Percentiles rank a stretch among this genome's conserved stretches.
Conservation (phyloP, 257 asterid species). For the Petunia axillaris region DNA sequence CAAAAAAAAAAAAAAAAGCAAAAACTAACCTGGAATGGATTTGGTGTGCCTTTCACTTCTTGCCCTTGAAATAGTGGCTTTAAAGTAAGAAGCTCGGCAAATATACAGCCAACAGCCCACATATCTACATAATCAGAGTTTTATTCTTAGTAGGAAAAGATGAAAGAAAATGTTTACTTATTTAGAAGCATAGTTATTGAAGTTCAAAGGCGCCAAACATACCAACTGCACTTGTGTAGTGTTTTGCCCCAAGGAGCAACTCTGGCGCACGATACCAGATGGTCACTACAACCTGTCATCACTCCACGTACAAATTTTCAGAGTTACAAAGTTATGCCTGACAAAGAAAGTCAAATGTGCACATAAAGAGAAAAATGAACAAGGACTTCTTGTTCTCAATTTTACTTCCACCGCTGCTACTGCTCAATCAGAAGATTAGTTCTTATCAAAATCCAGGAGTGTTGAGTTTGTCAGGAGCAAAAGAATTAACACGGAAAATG, state of each 20-base stretch:
- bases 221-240: constrained; percentile 99
- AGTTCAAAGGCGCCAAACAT: constrained; percentile 34
- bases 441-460: neutral
- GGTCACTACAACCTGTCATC: constrained; percentile 91
- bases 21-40: constrained; percentile 81
- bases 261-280: constrained; percentile 99
- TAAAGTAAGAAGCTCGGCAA: constrained; percentile 96
- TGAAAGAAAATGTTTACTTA: neutral
- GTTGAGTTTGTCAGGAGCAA: neutral
- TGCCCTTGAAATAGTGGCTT: constrained; percentile 99
- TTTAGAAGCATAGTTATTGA: constrained; percentile 13
- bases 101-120: constrained; percentile 99
- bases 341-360: constrained; percentile 21
- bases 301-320: constrained; percentile 28
- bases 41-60: constrained; percentile 94
- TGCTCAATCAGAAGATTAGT: constrained; percentile 3
- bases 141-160: constrained; percentile 11
- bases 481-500: neutral
- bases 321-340: constrained; percentile 11
- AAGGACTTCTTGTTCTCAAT: neutral
- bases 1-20: constrained; percentile 22
- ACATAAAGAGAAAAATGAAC: neutral
- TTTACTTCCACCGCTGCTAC: constrained; percentile 14
- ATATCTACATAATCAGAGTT: constrained; percentile 56
- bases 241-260: constrained; percentile 95